Conservation (phyloP, 108 stramenopile genomes). For the Thalassiosira profunda region DNA sequence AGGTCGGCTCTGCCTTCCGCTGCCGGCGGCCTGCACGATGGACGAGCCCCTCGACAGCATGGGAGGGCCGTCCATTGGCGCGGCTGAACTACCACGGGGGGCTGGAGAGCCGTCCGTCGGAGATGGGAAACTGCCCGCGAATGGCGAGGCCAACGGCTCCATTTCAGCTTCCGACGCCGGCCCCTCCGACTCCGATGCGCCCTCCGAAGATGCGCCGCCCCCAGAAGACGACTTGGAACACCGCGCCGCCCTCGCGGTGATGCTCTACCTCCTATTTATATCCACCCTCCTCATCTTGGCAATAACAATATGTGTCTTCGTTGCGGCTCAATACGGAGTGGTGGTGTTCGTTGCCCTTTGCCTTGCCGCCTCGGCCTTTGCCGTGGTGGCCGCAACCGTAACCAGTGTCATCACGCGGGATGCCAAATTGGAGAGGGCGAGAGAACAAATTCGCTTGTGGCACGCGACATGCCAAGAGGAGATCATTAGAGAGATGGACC, state of each 20-base stretch:
- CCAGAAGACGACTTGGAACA: conserved; percentile 2
- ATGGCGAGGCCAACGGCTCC: too few species aligned
- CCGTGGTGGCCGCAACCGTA: conserved; percentile 13
- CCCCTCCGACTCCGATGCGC: too few species aligned
- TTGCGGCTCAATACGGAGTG: conserved; percentile 23
- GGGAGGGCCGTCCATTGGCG: too few species aligned
- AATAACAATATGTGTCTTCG: conserved; percentile 6
- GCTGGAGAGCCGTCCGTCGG: too few species aligned
- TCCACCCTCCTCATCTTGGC: conserved; percentile 10
- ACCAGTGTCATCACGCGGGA: conserved; percentile 20
- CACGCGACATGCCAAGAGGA: conserved; percentile 18
- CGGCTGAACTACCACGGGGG: too few species aligned
- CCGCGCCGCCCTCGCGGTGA: conserved; percentile 29
- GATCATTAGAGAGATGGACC: conserved; percentile 31
- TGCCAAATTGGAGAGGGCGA: conserved; percentile 11
- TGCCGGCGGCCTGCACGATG: too few species aligned
- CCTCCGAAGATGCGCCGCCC: too few species aligned
- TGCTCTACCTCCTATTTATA: conserved; percentile 29
- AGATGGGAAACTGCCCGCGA: too few species aligned
- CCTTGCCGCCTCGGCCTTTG: not conserved
- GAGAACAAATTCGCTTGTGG: conserved; percentile 26
- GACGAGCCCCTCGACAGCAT: too few species aligned
- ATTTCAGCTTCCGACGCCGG: too few species aligned
- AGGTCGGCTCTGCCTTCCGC: too few species aligned
- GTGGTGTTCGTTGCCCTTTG: conserved; percentile 20